A percentile compares a stretch with the other conserved stretches of the same genome.
These are phyloP conservation scores for Ophiostoma himal-ulmi DNA, from an alignment of 2,329 filamentous ascomycete genomes.

Conservation along the genomic window DNA sequence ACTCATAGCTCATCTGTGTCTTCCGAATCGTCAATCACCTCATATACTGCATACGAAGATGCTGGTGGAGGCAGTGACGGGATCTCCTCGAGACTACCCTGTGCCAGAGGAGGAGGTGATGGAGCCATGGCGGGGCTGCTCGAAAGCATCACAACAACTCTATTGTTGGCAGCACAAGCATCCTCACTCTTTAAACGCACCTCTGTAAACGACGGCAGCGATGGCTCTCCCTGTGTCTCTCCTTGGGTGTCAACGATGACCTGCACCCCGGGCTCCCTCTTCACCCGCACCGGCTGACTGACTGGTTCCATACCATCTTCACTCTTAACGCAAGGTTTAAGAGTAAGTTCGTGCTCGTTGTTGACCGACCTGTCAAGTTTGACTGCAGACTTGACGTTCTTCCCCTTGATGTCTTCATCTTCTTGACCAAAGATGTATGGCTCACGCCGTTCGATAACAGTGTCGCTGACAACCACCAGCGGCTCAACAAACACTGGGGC, in stretches of 20 bases:
- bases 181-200: conserved; percentile 15
- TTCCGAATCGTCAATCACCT: conserved; percentile 22
- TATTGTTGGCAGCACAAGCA: not conserved
- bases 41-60: not conserved
- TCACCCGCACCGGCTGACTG: not conserved
- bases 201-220: not conserved
- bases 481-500: not conserved
- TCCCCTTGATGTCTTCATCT: not conserved
- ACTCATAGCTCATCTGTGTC: conserved; percentile 25
- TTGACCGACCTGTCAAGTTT: not conserved
- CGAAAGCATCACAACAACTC: conserved; percentile 13
- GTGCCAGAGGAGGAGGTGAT: not conserved
- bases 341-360: not conserved
- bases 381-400: not conserved
- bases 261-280: conserved; percentile 5
- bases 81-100: not conserved
- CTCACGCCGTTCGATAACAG: conserved; percentile 15
- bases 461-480: conserved; percentile 17
- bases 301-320: not conserved
- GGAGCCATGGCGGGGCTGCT: conserved; percentile 18
- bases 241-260: not conserved
- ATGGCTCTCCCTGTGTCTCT: conserved; percentile 12
- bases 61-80: not conserved
- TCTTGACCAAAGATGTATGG: not conserved
- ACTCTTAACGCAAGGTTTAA: not conserved